phyloP scores from a whole-genome alignment of 2,329 filamentous ascomycete species.

The Fusarium brachygibbosum region DNA sequence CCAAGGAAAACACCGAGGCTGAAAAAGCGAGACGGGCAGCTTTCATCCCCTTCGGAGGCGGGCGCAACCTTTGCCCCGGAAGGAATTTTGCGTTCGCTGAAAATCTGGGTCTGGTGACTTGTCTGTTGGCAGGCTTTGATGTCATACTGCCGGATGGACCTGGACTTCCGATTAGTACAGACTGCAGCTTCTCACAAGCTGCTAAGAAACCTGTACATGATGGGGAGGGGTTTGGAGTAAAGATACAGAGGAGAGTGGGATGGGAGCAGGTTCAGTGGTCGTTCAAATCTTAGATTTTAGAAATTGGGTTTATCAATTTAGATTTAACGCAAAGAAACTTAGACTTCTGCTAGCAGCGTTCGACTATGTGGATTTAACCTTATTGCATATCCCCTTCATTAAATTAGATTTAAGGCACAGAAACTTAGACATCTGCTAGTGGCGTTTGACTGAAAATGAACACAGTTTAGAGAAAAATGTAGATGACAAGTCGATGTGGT shows the following conservation, averaged over 20 bases:
- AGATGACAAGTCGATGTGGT: no score
- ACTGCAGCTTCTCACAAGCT: constrained; percentile 18
- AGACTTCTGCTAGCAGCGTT: no score
- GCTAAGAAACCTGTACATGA: constrained; percentile 13
- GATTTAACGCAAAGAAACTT: neutral
- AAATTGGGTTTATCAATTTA: no score
- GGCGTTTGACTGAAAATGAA: no score
- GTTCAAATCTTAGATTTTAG: constrained; percentile 9
- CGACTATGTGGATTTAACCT: no score
- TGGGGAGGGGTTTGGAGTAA: constrained; percentile 20
- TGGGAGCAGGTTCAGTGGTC: constrained; percentile 27
- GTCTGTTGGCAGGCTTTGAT: constrained; percentile 31
- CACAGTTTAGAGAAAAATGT: no score
- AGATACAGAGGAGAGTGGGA: constrained; percentile 25
- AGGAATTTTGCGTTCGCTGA: constrained; percentile 37
- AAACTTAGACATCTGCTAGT: no score
- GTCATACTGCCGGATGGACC: neutral
- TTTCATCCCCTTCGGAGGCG: constrained; percentile 28
- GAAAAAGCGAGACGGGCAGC: constrained; percentile 24
- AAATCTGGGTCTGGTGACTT: constrained; percentile 31
- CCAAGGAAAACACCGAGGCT: constrained; percentile 15
- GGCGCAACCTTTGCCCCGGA: constrained; percentile 31
- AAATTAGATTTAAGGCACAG: no score
- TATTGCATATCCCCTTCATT: no score
- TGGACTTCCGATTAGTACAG: neutral